Conservation (phyloP, 768 basidiomycete species). For the Amanita exitialis region DNA sequence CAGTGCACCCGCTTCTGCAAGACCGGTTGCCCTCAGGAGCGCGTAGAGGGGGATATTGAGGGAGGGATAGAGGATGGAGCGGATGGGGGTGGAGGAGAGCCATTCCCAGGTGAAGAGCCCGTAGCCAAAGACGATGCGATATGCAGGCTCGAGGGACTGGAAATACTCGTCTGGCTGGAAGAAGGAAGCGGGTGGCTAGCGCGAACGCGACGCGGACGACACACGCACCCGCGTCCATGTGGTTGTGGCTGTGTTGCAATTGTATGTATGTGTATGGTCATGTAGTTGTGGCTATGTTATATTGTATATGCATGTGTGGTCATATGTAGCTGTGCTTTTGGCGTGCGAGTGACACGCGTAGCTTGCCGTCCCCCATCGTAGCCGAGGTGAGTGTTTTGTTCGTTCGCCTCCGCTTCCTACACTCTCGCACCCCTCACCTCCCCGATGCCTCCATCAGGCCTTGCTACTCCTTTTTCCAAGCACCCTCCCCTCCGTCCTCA, state of each 20-base stretch:
- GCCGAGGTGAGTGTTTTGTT: conserved; percentile 22
- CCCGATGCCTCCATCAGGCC: conserved; percentile 45
- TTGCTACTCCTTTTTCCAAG: conserved; percentile 26
- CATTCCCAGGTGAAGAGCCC: conserved; percentile 97
- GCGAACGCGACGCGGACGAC: conserved; percentile 50
- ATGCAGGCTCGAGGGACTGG: conserved; percentile 89
- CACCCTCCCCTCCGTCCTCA: conserved; percentile 12
- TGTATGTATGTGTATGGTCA: background rate
- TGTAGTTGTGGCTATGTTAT: background rate
- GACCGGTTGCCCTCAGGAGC: conserved; percentile 42
- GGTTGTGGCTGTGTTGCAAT: conserved; percentile 3
- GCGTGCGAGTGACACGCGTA: conserved; percentile 34
- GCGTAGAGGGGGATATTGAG: conserved; percentile 76
- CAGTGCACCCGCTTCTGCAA: conserved; percentile 32
- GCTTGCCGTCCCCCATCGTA: conserved; percentile 13
- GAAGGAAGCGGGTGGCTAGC: conserved; percentile 65
- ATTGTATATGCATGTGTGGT: background rate
- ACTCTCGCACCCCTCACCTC: conserved; percentile 55
- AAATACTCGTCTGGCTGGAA: conserved; percentile 98
- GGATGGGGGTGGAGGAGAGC: conserved; percentile 57
- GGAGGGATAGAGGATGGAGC: conserved; percentile 74
- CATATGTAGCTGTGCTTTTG: conserved; percentile 20
- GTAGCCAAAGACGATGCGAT: conserved; percentile 82
- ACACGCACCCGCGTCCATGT: conserved; percentile 23
- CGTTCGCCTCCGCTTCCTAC: conserved; percentile 26